Conservation (phyloP, 1,284 basidiomycete species). For the Pseudomicrostroma phylloplanum region DNA sequence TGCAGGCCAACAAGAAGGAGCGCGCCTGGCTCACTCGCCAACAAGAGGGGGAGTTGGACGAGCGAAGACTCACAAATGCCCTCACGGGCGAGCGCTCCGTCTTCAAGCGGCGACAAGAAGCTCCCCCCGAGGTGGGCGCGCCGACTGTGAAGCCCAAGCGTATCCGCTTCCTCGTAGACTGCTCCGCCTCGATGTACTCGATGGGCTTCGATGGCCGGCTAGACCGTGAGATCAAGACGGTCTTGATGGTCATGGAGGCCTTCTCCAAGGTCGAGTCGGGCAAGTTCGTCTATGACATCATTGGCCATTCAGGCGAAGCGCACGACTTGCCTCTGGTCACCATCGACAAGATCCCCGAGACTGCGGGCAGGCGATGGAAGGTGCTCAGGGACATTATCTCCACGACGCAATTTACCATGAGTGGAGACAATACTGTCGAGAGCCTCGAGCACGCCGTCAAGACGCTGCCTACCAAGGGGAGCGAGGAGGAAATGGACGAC, state of each 20-base stretch:
- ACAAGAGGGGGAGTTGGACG: slow-evolving; percentile 52
- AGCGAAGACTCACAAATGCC: slow-evolving; percentile 48
- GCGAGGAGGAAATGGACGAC: slow-evolving; percentile 44
- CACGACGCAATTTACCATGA: slow-evolving; percentile 32
- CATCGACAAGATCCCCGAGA: slow-evolving; percentile 31
- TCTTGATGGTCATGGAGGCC: slow-evolving; percentile 51
- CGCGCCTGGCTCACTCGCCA: slow-evolving; percentile 50
- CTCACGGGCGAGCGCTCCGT: slow-evolving; percentile 51
- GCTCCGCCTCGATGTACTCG: slow-evolving; percentile 44
- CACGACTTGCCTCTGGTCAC: slow-evolving; percentile 45
- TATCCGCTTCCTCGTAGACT: slow-evolving; percentile 50
- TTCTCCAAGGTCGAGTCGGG: slow-evolving; percentile 33
- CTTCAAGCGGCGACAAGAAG: slow-evolving; percentile 47
- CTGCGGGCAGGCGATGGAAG: slow-evolving; percentile 41
- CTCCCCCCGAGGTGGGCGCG: slow-evolving; percentile 46
- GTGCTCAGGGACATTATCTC: slow-evolving; percentile 39
- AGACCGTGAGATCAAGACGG: slow-evolving; percentile 43
- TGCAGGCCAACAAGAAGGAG: slow-evolving; percentile 51
- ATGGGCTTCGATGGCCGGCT: slow-evolving; percentile 49
- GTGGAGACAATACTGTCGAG: slow-evolving; percentile 34
- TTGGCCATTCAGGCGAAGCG: slow-evolving; percentile 50
- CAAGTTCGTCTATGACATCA: slow-evolving; percentile 48
- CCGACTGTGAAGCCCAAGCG: slow-evolving; percentile 52
- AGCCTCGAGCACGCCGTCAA: slow-evolving; percentile 20
- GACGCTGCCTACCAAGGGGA: slow-evolving; percentile 17